A percentile compares a stretch with the other conserved stretches of the same genome.
Evolutionary conservation across 306 rosid genomes (phyloP).

Genomic region (Ammopiptanthus mongolicus): DNA sequence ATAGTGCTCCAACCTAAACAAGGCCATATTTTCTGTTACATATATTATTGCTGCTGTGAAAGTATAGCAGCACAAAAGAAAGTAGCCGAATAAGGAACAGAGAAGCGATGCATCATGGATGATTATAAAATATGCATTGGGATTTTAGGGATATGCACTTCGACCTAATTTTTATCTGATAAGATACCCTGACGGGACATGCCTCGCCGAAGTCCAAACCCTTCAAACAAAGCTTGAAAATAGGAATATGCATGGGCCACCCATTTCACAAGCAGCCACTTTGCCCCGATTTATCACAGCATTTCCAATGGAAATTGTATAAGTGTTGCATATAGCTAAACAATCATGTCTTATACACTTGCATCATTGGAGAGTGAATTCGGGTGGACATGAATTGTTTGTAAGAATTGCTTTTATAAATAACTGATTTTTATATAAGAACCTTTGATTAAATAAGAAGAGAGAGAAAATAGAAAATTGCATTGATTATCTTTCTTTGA

Average conservation of each 20-base stretch:
- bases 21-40: background rate
- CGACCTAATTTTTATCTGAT: background rate
- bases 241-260: slow-evolving; percentile 13
- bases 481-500: too few species aligned
- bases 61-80: background rate
- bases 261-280: background rate
- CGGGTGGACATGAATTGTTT: too few species aligned
- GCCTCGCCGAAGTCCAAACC: background rate
- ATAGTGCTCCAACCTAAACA: background rate
- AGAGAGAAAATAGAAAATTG: too few species aligned
- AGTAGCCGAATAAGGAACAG: background rate
- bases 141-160: background rate
- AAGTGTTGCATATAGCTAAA: too few species aligned
- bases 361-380: too few species aligned
- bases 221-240: slow-evolving; percentile 6
- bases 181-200: background rate
- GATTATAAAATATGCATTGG: background rate
- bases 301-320: too few species aligned
- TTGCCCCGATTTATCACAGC: background rate
- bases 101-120: background rate
- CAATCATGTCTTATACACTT: too few species aligned
- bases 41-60: background rate
- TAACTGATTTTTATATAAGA: too few species aligned
- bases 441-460: too few species aligned
- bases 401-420: too few species aligned